phyloP scores from a whole-genome alignment of 768 basidiomycete species.

The Fomitopsis serialis region DNA sequence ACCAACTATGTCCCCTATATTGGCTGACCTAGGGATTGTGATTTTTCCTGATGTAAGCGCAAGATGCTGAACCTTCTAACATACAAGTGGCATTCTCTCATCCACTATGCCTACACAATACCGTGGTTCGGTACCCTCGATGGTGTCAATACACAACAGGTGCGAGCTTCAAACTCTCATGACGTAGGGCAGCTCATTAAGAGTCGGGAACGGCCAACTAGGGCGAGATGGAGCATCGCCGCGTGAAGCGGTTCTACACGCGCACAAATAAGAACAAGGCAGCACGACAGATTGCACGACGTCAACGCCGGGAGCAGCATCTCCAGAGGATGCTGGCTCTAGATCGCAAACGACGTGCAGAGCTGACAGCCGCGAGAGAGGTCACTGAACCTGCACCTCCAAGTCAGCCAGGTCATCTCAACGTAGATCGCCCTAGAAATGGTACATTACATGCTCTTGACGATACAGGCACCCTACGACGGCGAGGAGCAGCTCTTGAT shows the following conservation, averaged over 20 bases:
- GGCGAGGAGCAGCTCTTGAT: neutral
- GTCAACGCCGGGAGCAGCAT: conserved; percentile 13
- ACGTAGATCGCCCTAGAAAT: no score
- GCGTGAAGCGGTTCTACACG: conserved; percentile 32
- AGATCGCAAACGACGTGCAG: neutral
- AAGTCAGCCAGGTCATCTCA: neutral
- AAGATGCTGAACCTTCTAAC: conserved; percentile 15
- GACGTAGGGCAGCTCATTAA: neutral
- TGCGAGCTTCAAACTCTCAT: conserved; percentile 12
- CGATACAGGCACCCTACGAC: neutral
- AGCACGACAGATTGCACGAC: conserved; percentile 23
- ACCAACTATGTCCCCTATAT: no score
- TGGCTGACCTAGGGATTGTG: no score
- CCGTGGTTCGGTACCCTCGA: conserved; percentile 16
- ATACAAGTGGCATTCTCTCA: conserved; percentile 23
- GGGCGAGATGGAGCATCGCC: conserved; percentile 34
- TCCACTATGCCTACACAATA: conserved; percentile 13
- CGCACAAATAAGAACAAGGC: conserved; percentile 30
- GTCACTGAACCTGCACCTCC: neutral
- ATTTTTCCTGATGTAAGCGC: no score
- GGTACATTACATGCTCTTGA: no score
- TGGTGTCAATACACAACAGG: conserved; percentile 20
- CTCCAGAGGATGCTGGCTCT: neutral
- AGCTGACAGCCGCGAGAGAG: neutral
- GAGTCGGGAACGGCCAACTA: no score